Base-by-base conservation (phyloP, 2,329 filamentous ascomycete genomes). In the Chrysoporthe deuterocubensis region DNA sequence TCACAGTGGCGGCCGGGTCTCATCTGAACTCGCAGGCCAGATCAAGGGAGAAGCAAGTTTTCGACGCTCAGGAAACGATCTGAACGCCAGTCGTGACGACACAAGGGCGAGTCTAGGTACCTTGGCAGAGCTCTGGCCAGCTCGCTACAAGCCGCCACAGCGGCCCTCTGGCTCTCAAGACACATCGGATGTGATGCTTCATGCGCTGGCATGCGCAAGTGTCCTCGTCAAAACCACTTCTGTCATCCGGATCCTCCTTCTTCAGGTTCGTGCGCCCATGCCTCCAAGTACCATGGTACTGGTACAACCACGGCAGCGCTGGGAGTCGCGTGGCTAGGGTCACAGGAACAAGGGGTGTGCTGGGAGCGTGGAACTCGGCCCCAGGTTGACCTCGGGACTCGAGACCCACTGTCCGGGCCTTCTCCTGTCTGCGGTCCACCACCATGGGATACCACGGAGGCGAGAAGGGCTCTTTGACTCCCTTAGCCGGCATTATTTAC, bases 1-100 rank as follows among this genome's bases (percentile, higher is more conserved):
- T 70, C 68, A 70, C 68, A 58, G 14, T 34, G 11, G 52, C 34
- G 66, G 37, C n/a, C 37, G 57, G 37, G 54, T 42, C 64, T 67
- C 21, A 14, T 60, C 44, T 59, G 64, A 21, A 50, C 37, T 9
- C 2, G 4, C 57, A 26, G 40, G 42, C 6, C 7, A 26, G 34
- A 26, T 43, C 32, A 44, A 69, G 26, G 59, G 43, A 42, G 16
- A 34, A 34, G 21, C 57, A 26, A 61, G 13, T 26, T n/a, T 11
- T 6, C 44, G 8, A n/a, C 9, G 37, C 37, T 40, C 37, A 14
- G 48, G 21, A 50, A 26, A 11, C 9, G 21, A 7, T 11, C 9
- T 54, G 21, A 26, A 32, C 32, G 4, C 21, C 26, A 32, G 48
- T 11, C 26, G 32, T 16, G 32, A 7, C 21, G 13, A 6, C 50